Conservation (phyloP, 331 rosid genomes). For the Pyracantha coccinea region DNA sequence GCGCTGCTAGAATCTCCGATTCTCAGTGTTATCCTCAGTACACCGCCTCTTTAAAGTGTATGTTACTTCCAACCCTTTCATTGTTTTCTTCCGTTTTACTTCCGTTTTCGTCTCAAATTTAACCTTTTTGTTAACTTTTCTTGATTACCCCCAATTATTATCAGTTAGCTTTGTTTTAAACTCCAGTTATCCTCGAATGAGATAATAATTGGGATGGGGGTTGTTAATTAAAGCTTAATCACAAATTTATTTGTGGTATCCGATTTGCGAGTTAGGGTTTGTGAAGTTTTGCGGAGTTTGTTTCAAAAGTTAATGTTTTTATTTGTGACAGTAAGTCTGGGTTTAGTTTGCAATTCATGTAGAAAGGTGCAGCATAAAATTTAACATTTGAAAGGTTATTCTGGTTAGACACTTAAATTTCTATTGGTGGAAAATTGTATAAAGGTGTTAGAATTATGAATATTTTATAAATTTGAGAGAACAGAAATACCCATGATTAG, state of each 20-base stretch:
- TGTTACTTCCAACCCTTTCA: neutral
- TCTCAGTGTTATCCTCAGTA: slow-evolving; percentile 83
- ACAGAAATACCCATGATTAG: neutral
- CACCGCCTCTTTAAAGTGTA: slow-evolving; percentile 86
- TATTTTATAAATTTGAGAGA: neutral
- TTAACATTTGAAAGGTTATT: too few relatives aligned
- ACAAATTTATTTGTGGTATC: neutral
- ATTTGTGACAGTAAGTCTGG: too few relatives aligned
- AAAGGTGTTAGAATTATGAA: neutral
- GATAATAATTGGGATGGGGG: neutral
- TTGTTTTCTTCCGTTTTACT: neutral
- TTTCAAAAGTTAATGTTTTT: neutral
- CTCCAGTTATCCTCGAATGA: neutral
- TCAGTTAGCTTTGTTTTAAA: neutral
- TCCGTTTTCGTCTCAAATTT: neutral
- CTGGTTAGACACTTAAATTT: neutral
- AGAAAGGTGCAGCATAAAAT: too few relatives aligned
- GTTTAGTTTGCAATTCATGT: too few relatives aligned
- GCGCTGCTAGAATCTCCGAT: slow-evolving; percentile 76
- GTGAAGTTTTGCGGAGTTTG: neutral
- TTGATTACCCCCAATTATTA: neutral
- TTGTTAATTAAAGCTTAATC: neutral
- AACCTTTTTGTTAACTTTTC: neutral
- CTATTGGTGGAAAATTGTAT: neutral
- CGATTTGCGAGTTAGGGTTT: neutral